Evolutionary conservation across 1,284 basidiomycete species (phyloP).

Genomic region (Singerocomus rubriflavus): DNA sequence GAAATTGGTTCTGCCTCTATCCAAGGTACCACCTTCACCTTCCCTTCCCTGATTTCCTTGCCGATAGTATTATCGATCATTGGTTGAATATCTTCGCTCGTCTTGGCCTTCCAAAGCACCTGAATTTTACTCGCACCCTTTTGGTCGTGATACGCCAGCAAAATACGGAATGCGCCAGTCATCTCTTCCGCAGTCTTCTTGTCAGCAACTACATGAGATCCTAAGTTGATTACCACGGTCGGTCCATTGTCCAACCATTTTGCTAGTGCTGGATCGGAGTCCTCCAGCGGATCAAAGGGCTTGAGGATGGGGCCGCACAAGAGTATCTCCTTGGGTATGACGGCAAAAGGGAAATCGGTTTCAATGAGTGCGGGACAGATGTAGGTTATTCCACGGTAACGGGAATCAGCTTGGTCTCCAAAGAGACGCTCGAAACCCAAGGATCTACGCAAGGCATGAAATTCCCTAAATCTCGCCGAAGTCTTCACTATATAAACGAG

Average conservation of each 20-base stretch:
- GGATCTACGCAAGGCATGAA: not conserved
- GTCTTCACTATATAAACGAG: not conserved
- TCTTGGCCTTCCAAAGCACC: slow-evolving; percentile 12
- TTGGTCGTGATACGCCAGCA: slow-evolving; percentile 6
- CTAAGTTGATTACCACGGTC: slow-evolving; percentile 11
- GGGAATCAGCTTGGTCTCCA: not conserved
- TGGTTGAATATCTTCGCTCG: not conserved
- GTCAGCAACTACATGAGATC: slow-evolving; percentile 2
- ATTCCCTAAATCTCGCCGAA: not conserved
- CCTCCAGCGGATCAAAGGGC: slow-evolving; percentile 8
- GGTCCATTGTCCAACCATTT: slow-evolving; percentile 16
- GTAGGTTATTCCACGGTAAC: not conserved
- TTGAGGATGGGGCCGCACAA: slow-evolving; percentile 10
- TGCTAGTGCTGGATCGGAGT: slow-evolving; percentile 6
- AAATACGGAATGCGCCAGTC: slow-evolving; percentile 6
- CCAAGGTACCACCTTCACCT: slow-evolving; percentile 12
- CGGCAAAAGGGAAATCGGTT: not conserved
- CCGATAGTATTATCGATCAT: slow-evolving; percentile 2
- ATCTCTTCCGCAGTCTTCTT: slow-evolving; percentile 3
- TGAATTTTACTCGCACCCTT: not conserved
- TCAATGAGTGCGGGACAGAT: slow-evolving; percentile 9
- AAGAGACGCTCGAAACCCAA: not conserved
- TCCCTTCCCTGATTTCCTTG: slow-evolving; percentile 5
- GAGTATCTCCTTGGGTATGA: slow-evolving; percentile 4
- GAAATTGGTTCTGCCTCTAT: slow-evolving; percentile 14